Conservation (phyloP, 2,329 filamentous ascomycete genomes). For the Botrytis pseudocinerea region DNA sequence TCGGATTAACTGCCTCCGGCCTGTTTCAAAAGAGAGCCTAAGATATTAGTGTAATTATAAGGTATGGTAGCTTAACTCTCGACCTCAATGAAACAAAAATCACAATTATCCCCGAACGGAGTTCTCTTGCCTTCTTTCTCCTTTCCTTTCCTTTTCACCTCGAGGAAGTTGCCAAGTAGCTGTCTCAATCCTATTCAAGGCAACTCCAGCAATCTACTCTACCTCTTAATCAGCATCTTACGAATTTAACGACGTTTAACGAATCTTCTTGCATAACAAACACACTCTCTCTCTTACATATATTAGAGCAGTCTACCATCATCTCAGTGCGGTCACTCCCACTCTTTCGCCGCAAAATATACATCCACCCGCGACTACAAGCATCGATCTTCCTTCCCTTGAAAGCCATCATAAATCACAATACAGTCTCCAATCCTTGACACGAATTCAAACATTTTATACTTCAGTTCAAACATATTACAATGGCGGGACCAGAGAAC, state of each 20-base stretch:
- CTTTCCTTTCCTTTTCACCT: constrained; percentile 13
- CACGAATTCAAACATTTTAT: not conserved
- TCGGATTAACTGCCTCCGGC: not conserved
- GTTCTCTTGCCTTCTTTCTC: constrained; percentile 9
- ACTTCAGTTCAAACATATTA: constrained; percentile 10
- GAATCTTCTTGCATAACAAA: constrained; percentile 39
- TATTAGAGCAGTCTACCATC: constrained; percentile 1
- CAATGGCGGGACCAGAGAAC: constrained; percentile 37
- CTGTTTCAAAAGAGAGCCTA: not conserved
- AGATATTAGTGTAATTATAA: not conserved
- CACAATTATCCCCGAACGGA: constrained; percentile 1
- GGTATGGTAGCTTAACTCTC: constrained; percentile 2
- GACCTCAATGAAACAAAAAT: constrained; percentile 15
- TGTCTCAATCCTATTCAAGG: not conserved
- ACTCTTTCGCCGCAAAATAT: constrained; percentile 16
- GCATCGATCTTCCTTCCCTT: not conserved
- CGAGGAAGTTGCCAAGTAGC: constrained; percentile 2
- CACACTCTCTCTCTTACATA: constrained; percentile 12
- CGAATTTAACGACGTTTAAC: constrained; percentile 40
- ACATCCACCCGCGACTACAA: not conserved
- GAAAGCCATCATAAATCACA: not conserved
- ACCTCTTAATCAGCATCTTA: constrained; percentile 29
- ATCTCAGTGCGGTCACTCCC: constrained; percentile 4
- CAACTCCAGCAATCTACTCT: not conserved
- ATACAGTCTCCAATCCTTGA: not conserved